Conservation (phyloP, 2,329 filamentous ascomycete species). For the Aureobasidium sp. region DNA sequence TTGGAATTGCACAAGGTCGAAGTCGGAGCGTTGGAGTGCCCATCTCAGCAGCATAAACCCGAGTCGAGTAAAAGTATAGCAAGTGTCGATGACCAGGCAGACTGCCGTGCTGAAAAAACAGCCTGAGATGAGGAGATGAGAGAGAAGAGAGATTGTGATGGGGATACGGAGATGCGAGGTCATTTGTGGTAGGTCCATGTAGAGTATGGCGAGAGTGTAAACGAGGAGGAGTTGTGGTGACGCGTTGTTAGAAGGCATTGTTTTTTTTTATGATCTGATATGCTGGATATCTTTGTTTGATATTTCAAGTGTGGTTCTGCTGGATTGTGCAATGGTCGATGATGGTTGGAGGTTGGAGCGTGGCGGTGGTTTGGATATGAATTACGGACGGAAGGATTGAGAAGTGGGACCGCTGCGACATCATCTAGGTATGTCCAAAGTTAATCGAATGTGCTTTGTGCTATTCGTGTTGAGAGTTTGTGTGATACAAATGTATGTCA, state of each 20-base stretch:
- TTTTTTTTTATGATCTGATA: no score
- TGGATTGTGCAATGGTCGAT: neutral
- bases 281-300: no score
- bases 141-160: neutral
- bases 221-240: neutral
- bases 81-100: neutral
- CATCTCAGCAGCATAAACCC: neutral
- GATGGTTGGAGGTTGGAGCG: neutral
- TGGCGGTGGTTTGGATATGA: neutral
- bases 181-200: neutral
- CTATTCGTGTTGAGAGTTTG: no score
- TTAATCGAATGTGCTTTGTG: no score
- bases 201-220: neutral
- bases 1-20: no score
- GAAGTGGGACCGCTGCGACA: no score
- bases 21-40: no score
- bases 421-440: neutral
- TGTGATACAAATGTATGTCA: no score
- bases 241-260: no score
- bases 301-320: neutral
- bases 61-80: neutral
- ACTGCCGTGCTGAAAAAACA: neutral
- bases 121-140: neutral
- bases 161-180: neutral
- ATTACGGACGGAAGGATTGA: neutral